Percentiles rank a stretch among this genome's conserved stretches.
phyloP scores from a whole-genome alignment of 768 basidiomycete genomes.

The Amanita brunnescens region DNA sequence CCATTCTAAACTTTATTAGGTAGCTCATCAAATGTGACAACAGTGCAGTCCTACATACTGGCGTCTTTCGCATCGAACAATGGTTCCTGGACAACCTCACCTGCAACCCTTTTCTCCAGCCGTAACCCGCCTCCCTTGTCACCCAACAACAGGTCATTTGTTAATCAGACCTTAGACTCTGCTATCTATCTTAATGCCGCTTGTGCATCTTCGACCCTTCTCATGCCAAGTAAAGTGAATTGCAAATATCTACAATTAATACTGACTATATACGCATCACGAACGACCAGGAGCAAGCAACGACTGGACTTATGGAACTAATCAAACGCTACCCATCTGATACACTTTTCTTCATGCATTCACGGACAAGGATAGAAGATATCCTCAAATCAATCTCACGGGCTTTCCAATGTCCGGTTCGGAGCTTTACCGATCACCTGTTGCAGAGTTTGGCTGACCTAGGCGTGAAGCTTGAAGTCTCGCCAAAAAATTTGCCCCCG shows the following conservation, averaged over 20 bases:
- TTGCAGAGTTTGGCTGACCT: too few relatives aligned
- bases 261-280: not conserved
- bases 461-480: too few relatives aligned
- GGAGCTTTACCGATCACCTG: constrained; percentile 4
- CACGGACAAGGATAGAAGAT: constrained; percentile 97
- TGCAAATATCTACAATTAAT: not conserved
- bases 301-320: constrained; percentile 55
- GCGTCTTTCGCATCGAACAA: constrained; percentile 85
- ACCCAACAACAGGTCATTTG: constrained; percentile 3
- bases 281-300: constrained; percentile 48
- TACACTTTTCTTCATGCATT: constrained; percentile 80
- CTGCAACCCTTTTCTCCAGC: constrained; percentile 63
- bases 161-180: constrained; percentile 47
- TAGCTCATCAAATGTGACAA: constrained; percentile 69
- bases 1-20: constrained; percentile 32
- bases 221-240: constrained; percentile 54
- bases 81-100: constrained; percentile 63
- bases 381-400: constrained; percentile 67
- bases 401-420: constrained; percentile 56
- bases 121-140: constrained; percentile 44
- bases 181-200: constrained; percentile 83
- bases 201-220: constrained; percentile 40
- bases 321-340: constrained; percentile 57
- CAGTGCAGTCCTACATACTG: constrained; percentile 81
- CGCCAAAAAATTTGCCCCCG: too few relatives aligned